A percentile compares a stretch with the other conserved stretches of the same genome.
phyloP scores from a whole-genome alignment of 1,284 basidiomycete genomes.

The Puccinia polysora region DNA sequence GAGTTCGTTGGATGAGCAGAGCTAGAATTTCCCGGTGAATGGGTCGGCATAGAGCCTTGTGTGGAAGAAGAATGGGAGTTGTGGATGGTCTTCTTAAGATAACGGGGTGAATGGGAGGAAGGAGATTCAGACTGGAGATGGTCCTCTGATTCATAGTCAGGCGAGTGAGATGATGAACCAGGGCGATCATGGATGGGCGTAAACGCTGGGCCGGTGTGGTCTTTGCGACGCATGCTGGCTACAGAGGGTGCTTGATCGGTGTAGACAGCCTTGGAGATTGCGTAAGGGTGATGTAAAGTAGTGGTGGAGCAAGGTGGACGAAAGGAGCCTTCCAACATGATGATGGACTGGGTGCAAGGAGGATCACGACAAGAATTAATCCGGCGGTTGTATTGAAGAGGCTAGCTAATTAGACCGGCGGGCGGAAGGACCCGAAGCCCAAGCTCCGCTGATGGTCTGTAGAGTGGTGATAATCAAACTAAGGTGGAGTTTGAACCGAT shows the following conservation, averaged over 20 bases:
- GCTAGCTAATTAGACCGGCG: too few relatives aligned
- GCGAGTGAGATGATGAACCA: conserved; percentile 14
- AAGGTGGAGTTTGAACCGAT: too few relatives aligned
- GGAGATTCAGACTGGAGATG: conserved; percentile 21
- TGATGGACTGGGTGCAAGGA: neutral
- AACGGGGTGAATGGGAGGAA: neutral
- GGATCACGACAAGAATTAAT: neutral
- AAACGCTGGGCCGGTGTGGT: conserved; percentile 21
- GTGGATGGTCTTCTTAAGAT: conserved; percentile 1
- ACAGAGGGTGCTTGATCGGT: conserved; percentile 1
- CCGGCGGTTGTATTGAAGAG: too few relatives aligned
- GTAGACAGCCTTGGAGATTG: conserved; percentile 4
- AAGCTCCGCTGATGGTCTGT: too few relatives aligned
- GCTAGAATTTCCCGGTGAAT: conserved; percentile 3
- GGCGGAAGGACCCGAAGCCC: too few relatives aligned
- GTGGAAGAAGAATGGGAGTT: neutral
- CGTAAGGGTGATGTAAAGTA: conserved; percentile 11
- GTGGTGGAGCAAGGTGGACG: conserved; percentile 11
- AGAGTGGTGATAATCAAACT: too few relatives aligned
- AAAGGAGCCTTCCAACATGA: conserved; percentile 44
- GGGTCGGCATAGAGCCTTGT: neutral
- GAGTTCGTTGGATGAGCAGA: neutral
- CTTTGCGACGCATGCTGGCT: conserved; percentile 21
- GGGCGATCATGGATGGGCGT: conserved; percentile 24
- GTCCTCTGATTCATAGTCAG: conserved; percentile 37